These are phyloP conservation scores for Triangularia setosa DNA, from an alignment of 2,329 filamentous ascomycete species.

Conservation along the genomic window DNA sequence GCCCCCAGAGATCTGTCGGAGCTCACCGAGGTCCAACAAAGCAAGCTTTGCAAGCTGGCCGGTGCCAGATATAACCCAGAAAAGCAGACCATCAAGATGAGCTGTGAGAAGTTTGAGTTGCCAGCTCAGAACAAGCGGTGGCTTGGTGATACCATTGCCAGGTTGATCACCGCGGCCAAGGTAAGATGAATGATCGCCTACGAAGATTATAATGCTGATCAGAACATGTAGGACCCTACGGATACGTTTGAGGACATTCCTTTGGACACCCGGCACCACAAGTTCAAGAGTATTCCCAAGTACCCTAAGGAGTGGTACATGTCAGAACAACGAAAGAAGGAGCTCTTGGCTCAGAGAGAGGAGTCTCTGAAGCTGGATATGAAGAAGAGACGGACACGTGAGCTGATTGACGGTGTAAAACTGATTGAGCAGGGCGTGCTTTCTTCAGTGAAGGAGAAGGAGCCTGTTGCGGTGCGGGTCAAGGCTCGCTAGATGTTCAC, in stretches of 20 bases:
- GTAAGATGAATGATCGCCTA: slow-evolving; percentile 34
- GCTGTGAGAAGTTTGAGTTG: slow-evolving; percentile 81
- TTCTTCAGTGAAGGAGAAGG: slow-evolving; percentile 1
- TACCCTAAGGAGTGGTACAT: slow-evolving; percentile 85
- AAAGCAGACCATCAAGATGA: slow-evolving; percentile 79
- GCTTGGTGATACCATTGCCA: slow-evolving; percentile 72
- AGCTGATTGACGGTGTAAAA: slow-evolving; percentile 55
- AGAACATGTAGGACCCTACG: slow-evolving; percentile 52
- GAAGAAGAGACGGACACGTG: slow-evolving; percentile 48
- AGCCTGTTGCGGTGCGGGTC: slow-evolving; percentile 5
- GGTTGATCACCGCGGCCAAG: slow-evolving; percentile 70
- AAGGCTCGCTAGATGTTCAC: background rate
- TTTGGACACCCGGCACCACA: slow-evolving; percentile 82
- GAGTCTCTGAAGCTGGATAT: slow-evolving; percentile 52
- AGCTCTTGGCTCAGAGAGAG: slow-evolving; percentile 60
- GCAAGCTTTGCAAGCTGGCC: slow-evolving; percentile 83
- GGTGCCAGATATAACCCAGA: slow-evolving; percentile 85
- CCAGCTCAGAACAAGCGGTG: slow-evolving; percentile 97
- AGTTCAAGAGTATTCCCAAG: slow-evolving; percentile 58
- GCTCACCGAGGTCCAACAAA: slow-evolving; percentile 62
- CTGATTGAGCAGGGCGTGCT: slow-evolving; percentile 39
- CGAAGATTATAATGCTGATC: slow-evolving; percentile 16
- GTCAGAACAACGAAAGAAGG: slow-evolving; percentile 62
- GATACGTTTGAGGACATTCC: slow-evolving; percentile 89
- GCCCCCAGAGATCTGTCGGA: slow-evolving; percentile 63